A percentile compares a stretch with the other conserved stretches of the same genome.
Conservation (phyloP, 2,329 filamentous ascomycete species). For the Pseudopithomyces chartarum region DNA sequence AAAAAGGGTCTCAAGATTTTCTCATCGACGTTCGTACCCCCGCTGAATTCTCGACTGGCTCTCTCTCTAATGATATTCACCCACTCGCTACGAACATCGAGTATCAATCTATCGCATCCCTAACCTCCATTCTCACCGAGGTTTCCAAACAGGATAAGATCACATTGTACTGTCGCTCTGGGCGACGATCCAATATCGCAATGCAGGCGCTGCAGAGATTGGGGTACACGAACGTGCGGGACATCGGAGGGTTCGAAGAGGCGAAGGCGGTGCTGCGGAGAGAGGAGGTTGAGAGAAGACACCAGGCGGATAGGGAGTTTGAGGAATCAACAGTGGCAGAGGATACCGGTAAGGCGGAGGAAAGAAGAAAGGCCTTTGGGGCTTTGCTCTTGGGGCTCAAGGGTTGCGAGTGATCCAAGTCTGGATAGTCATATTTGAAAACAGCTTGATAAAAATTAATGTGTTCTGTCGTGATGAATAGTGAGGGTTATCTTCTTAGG, state of each 20-base stretch:
- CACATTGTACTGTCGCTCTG: conserved; percentile 45
- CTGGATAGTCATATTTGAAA: background rate
- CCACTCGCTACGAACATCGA: conserved; percentile 43
- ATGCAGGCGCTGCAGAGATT: conserved; percentile 31
- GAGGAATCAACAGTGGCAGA: background rate
- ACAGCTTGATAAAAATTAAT: background rate
- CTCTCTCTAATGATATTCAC: conserved; percentile 28
- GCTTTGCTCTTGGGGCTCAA: conserved; percentile 35
- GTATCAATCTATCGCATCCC: conserved; percentile 39
- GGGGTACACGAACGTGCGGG: conserved; percentile 37
- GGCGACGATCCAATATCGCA: conserved; percentile 41
- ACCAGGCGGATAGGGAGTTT: background rate
- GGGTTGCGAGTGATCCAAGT: conserved; percentile 19
- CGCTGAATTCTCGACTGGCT: conserved; percentile 41
- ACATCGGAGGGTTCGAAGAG: conserved; percentile 44
- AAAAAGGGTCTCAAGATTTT: conserved; percentile 8
- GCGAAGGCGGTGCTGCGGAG: conserved; percentile 33
- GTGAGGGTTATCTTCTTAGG: conserved; percentile 15
- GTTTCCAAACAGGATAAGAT: conserved; percentile 36
- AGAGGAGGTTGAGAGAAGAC: conserved; percentile 25
- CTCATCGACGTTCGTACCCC: conserved; percentile 46
- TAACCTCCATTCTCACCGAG: conserved; percentile 27
- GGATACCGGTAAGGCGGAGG: conserved; percentile 15
- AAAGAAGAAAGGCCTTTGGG: conserved; percentile 27
- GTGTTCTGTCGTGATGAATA: background rate